Evolutionary conservation across 352 stramenopile genomes (phyloP), one percentile per base, ranked within the genome.

Genomic region (Pythium rishiriense): DNA sequence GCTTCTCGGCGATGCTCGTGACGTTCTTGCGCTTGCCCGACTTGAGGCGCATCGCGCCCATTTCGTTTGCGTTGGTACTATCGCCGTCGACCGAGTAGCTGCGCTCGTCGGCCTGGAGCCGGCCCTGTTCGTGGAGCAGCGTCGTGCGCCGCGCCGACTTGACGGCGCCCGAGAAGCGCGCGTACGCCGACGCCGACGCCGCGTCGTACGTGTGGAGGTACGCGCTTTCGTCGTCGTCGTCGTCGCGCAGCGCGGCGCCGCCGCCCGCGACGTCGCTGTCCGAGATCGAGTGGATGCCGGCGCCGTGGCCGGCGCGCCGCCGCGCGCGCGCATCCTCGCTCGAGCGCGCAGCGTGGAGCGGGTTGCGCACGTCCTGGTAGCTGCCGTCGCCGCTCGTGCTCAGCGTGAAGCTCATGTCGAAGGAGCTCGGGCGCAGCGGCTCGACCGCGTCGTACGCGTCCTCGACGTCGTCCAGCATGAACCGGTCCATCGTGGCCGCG

Each of bases 391-490:
- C 58, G 62, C 68, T 78, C 42, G 63, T 66, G 58, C 78, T 79
- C 10, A 92, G 81, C 31, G 81, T 91, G 73, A 93, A 93, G 65
- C 82, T 91, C 81, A 91, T 89, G 78, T 95, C 85, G 67, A 95
- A 95, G 29, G 85, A 94, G 64, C 87, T 93, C n/a, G 87, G 75
- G 4, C 87, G 87, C 75, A 93, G 87, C 49, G 87, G 87, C 74
- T 93, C 87, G 15, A 95, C 81, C 3, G 74, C 85, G 69, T 95
- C 87, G 47, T 85, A 91, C 55, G 87, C 76, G 52, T 88, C 78
- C 58, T 92, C 83, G 59, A 93, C 81, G 60, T 89, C 83, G 39
- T 93, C 81, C 12, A 91, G 64, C 50, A 79, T 72, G 74, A 95
- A 95, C 49, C 87, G 87, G 63, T 95, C 87, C 87, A 95, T 95